Base-by-base conservation (phyloP, 2,329 filamentous ascomycete species). In the Zymoseptoria brevis region DNA sequence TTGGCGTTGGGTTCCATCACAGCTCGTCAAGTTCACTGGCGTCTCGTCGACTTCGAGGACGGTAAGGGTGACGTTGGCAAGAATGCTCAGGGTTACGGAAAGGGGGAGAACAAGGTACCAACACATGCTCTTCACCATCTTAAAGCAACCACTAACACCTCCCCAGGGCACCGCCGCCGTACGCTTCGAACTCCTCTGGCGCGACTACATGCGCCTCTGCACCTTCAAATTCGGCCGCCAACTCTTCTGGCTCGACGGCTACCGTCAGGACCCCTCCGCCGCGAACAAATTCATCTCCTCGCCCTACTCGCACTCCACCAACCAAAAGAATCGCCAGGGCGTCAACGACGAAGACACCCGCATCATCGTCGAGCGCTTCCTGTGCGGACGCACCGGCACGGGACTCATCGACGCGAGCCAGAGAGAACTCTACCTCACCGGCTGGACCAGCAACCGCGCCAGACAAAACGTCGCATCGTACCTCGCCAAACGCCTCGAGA, bases 151-250 rank as follows among this genome's bases (percentile, higher is more conserved):
- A 41, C 51, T 53, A 26, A 53, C 19, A 11, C 22, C n/a, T 51
- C 49, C 21, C 21, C 53, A 66, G 64, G 88, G 89, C 0, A 90
- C 87, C 0, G 81, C 81, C 35, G 82, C 79, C 0, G 80, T 93
- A 1, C 82, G 89, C 0, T 86, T 89, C 58, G 88, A 93, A 68
- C 76, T 94, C 0, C 73, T 93, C 0, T 90, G 87, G 88, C 78
- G 89, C 49, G 89, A 93, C 67, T 93, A 92, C 68, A 90, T 93
- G 86, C 80, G 87, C 0, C 80, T 93, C 0, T 90, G 87, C 69
- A 86, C 84, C 5, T 80, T 81, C 30, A 92, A 92, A 67, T 90
- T 88, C 62, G 81, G 83, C 0, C 69, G 73, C 16, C 82, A 81
- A 21, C 79, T 93, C 3, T 93, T 90, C 70, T 75, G 76, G 11